Percentiles rank a stretch among this genome's conserved stretches.
Conservation (phyloP, 805 yeast species). For the Lipomyces starkeyi region DNA sequence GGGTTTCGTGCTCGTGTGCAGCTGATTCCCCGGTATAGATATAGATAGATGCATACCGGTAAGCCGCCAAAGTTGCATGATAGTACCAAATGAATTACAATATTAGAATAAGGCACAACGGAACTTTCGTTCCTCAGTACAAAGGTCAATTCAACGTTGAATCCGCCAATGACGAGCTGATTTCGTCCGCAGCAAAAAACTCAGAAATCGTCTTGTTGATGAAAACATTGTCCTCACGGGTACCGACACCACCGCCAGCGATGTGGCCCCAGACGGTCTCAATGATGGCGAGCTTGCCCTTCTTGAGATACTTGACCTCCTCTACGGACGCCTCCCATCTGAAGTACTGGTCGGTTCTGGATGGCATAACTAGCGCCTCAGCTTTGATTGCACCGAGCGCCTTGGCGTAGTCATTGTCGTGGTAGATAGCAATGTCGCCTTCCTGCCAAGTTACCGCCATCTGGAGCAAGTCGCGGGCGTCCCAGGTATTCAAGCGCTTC, state of each 20-base stretch:
- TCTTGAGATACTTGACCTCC: slow-evolving; percentile 34
- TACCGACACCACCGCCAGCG: slow-evolving; percentile 37
- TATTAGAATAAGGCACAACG: too few relatives aligned
- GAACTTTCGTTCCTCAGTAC: too few relatives aligned
- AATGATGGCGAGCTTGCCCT: slow-evolving; percentile 33
- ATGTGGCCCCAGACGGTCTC: slow-evolving; percentile 38
- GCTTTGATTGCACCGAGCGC: slow-evolving; percentile 36
- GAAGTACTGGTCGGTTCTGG: slow-evolving; percentile 36
- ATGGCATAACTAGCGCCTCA: slow-evolving; percentile 35
- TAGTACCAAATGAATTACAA: too few relatives aligned
- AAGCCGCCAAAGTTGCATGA: too few relatives aligned
- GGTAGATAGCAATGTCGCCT: slow-evolving; percentile 36
- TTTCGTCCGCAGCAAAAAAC: too few relatives aligned
- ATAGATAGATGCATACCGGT: too few relatives aligned
- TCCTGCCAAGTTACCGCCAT: slow-evolving; percentile 39
- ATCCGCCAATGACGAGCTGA: too few relatives aligned
- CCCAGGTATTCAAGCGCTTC: slow-evolving; percentile 35
- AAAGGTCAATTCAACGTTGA: too few relatives aligned
- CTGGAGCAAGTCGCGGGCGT: slow-evolving; percentile 33
- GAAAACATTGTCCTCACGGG: slow-evolving; percentile 30
- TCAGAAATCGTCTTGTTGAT: slow-evolving; percentile 28
- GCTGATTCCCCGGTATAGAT: too few relatives aligned
- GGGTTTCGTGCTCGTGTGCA: too few relatives aligned
- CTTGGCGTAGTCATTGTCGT: slow-evolving; percentile 32
- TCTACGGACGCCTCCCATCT: slow-evolving; percentile 34